Conservation (phyloP, 306 rosid genomes). For the Herpetospermum pedunculosum region DNA sequence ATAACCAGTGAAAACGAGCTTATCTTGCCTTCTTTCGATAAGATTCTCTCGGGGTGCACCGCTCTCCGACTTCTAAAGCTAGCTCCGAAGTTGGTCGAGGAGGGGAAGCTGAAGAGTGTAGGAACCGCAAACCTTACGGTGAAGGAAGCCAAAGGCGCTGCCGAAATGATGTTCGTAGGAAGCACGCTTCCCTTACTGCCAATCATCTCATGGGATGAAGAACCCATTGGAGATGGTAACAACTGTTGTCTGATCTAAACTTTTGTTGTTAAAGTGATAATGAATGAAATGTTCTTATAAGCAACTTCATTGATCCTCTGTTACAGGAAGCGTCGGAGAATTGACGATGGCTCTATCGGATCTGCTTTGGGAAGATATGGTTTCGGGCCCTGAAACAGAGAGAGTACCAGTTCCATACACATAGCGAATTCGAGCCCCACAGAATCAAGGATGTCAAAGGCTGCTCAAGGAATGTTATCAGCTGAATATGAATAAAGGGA, state of each 20-base stretch:
- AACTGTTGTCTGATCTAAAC: not conserved
- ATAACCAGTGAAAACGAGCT: slow-evolving; percentile 72
- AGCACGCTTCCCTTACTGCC: slow-evolving; percentile 88
- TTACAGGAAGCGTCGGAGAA: slow-evolving; percentile 69
- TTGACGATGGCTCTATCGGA: slow-evolving; percentile 63
- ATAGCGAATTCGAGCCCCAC: slow-evolving; percentile 5
- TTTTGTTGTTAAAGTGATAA: not conserved
- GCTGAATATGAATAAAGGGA: not conserved
- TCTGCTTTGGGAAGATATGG: slow-evolving; percentile 81
- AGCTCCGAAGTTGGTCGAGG: slow-evolving; percentile 59
- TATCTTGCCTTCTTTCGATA: slow-evolving; percentile 58
- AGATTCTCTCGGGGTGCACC: slow-evolving; percentile 63
- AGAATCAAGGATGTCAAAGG: not conserved
- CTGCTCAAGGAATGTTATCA: not conserved
- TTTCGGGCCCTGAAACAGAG: slow-evolving; percentile 46
- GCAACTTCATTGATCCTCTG: not conserved
- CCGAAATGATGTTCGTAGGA: slow-evolving; percentile 90
- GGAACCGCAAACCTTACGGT: slow-evolving; percentile 28
- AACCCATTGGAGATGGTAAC: slow-evolving; percentile 71
- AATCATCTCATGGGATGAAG: slow-evolving; percentile 67
- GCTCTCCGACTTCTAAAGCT: slow-evolving; percentile 61
- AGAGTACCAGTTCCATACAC: slow-evolving; percentile 46
- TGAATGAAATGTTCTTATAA: not conserved
- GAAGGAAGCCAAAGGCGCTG: slow-evolving; percentile 53
- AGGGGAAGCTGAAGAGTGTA: slow-evolving; percentile 43